A percentile compares a stretch with the other conserved stretches of the same genome.
phyloP scores from a whole-genome alignment of 345 rosid species.

The Brassica nigra region DNA sequence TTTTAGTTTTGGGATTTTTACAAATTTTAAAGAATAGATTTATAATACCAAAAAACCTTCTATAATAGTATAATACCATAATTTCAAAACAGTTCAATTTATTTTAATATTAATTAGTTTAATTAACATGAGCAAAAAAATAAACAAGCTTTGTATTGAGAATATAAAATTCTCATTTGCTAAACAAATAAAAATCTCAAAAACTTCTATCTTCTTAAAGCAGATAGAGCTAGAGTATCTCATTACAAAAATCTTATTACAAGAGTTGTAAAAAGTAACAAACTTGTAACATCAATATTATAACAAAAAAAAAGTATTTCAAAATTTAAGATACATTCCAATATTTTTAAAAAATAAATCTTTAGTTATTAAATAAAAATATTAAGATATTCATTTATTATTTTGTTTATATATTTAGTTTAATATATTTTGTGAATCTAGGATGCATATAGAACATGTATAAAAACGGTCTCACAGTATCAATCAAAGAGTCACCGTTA shows the following conservation, averaged over 20 bases:
- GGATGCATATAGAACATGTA: background rate
- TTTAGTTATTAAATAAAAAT: background rate
- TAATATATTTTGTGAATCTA: background rate
- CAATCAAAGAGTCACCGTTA: slow-evolving; percentile 31
- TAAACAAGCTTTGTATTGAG: background rate
- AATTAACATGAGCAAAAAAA: background rate
- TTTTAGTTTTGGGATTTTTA: background rate
- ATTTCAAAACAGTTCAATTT: background rate
- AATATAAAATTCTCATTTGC: too few relatives aligned
- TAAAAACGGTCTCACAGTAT: background rate
- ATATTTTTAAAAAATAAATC: background rate
- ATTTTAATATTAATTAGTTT: too few relatives aligned
- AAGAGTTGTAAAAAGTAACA: background rate
- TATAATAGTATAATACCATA: background rate
- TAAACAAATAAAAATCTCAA: background rate
- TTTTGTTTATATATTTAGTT: background rate
- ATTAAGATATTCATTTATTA: background rate
- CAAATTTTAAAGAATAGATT: background rate
- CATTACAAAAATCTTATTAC: background rate
- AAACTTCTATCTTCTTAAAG: background rate
- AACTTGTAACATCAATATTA: too few relatives aligned
- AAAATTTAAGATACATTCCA: background rate
- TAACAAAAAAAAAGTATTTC: background rate
- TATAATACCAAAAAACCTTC: background rate
- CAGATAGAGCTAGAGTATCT: background rate